Evolutionary conservation across 352 stramenopile species (phyloP), one percentile per base, ranked within the genome.

Genomic region (Globisporangium perplexum): DNA sequence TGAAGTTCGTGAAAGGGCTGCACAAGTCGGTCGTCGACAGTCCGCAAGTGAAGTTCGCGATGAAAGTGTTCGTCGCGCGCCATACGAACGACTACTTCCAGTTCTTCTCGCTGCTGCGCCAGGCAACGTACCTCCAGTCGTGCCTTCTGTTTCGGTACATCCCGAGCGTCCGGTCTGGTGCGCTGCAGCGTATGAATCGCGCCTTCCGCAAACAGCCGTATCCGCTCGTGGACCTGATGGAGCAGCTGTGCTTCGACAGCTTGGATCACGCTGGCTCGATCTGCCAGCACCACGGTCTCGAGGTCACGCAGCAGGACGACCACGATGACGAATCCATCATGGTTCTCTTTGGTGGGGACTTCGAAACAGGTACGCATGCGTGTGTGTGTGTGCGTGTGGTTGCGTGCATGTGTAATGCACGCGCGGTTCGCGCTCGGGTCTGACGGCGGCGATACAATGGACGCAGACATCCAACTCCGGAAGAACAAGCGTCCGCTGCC

Each of bases 1-100:
- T 95, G 18, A 93, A 95, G 60, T 95, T 91, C 53, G 77, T 91
- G 8, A 95, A 95, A 53, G 68, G 77, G 11, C 53, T 95, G 1
- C 70, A 77, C 14, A 67, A 57, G 53, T 47, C 62, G 15, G 72
- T 95, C 23, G 45, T 88, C 18, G 73, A 84, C 31, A 81, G 73
- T 12, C 53, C 66, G n/a, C 83, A 90, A 59, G 73, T 95, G 26
- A 83, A 93, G 55, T 95, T 95, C 44, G 85, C 85, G 5, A 93
- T 93, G 85, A 71, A 73, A 28, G 80, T 88, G 18, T 95, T 95
- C 57, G 83, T 93, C 22, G 82, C 85, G 35, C 85, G 85, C 7
- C 83, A 93, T 42, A 94, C 83, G 12, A 72, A 84, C 18, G 78
- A 95, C 57, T 95, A 94, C 53, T 83, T 76, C 53, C 60, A 75